phyloP scores from a whole-genome alignment of 2,329 filamentous ascomycete species.

The Penicillium sclerotiorum region DNA sequence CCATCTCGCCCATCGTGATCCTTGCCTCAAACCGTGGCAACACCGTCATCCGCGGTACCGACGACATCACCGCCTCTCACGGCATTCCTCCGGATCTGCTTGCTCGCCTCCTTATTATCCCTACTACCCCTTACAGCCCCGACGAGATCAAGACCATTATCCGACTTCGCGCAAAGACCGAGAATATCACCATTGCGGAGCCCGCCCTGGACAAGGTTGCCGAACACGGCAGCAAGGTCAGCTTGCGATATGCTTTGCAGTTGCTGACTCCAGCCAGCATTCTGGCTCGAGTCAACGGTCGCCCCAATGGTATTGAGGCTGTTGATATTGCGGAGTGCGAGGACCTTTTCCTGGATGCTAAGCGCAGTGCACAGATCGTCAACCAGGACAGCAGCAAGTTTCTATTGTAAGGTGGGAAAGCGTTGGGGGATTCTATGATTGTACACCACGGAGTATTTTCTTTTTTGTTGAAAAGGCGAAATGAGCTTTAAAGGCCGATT shows the following conservation, averaged over 20 bases:
- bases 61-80: conserved; percentile 78
- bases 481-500: conserved; percentile 20
- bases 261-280: conserved; percentile 88
- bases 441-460: conserved; percentile 25
- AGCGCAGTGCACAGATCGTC: conserved; percentile 73
- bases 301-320: conserved; percentile 70
- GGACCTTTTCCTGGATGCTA: conserved; percentile 80
- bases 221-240: conserved; percentile 84
- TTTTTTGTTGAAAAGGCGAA: conserved; percentile 29
- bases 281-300: conserved; percentile 80
- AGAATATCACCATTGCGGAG: conserved; percentile 77
- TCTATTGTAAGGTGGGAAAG: conserved; percentile 51
- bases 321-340: conserved; percentile 80
- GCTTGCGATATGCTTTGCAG: conserved; percentile 89
- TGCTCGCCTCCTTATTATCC: conserved; percentile 90
- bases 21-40: conserved; percentile 95
- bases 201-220: conserved; percentile 85
- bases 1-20: conserved; percentile 94
- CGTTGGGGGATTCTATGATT: conserved; percentile 21
- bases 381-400: conserved; percentile 66
- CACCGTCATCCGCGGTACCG: conserved; percentile 86
- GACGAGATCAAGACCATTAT: conserved; percentile 94
- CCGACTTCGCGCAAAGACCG: conserved; percentile 77
- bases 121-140: conserved; percentile 83
- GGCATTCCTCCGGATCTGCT: conserved; percentile 94